Evolutionary conservation across 169 alveolate genomes (phyloP).

Genomic region (Plasmodium adleri): DNA sequence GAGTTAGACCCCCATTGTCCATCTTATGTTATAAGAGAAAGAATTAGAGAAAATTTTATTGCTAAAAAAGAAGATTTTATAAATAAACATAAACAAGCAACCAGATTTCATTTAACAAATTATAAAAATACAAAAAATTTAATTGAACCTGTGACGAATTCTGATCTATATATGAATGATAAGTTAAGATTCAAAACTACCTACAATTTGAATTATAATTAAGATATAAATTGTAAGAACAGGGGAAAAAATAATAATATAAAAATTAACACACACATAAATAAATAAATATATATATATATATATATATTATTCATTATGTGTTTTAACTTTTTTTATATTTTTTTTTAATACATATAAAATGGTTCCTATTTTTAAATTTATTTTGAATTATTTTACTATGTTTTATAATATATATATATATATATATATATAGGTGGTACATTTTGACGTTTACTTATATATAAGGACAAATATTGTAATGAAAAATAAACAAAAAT

Average conservation of each 20-base stretch:
- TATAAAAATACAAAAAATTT: conserved; percentile 65
- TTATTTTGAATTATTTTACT: too few species aligned
- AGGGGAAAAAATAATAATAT: too few species aligned
- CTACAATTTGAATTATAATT: conserved; percentile 41
- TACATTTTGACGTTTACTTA: too few species aligned
- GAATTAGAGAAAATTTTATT: conserved; percentile 62
- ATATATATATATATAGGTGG: too few species aligned
- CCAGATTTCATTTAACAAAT: conserved; percentile 63
- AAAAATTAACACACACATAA: background rate
- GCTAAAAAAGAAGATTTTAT: conserved; percentile 67
- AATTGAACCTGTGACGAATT: conserved; percentile 49
- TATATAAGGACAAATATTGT: too few species aligned
- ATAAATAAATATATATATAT: conserved; percentile 2
- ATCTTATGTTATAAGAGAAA: conserved; percentile 70
- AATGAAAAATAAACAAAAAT: too few species aligned
- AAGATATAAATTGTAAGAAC: background rate
- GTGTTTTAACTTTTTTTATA: background rate
- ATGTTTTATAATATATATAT: too few species aligned
- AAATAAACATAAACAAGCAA: conserved; percentile 44
- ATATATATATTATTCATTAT: background rate
- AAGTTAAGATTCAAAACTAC: conserved; percentile 60
- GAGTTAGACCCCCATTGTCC: conserved; percentile 66
- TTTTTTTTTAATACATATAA: too few species aligned
- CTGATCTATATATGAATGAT: conserved; percentile 71
- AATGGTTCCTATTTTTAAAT: too few species aligned